Percentiles rank a stretch among this genome's conserved stretches.
These are phyloP conservation scores for Trichaptum fuscoviolaceum DNA, from an alignment of 768 basidiomycete genomes.

Conservation along the genomic window DNA sequence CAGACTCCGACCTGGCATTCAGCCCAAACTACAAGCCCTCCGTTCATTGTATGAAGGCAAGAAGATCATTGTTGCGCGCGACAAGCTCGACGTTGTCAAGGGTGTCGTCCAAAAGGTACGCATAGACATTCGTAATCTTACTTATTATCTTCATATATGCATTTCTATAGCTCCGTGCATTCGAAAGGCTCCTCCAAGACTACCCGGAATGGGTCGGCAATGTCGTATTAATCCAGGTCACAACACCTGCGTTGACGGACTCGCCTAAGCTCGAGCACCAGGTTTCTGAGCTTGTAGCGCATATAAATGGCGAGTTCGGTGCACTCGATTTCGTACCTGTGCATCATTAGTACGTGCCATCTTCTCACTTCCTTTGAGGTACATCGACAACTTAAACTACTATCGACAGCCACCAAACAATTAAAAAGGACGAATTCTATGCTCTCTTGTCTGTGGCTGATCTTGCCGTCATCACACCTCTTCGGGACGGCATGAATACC, in stretches of 20 bases:
- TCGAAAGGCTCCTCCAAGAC: constrained; percentile 87
- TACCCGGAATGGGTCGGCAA: constrained; percentile 96
- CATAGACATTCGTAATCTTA: constrained; percentile 2
- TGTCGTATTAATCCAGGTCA: constrained; percentile 86
- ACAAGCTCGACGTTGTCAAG: constrained; percentile 98
- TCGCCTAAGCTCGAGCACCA: constrained; percentile 91
- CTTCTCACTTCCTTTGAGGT: constrained; percentile 6
- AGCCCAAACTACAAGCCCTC: constrained; percentile 86
- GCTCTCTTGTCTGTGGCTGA: constrained; percentile 91
- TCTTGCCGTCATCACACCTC: constrained; percentile 89
- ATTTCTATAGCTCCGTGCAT: constrained; percentile 71
- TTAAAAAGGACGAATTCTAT: constrained; percentile 98
- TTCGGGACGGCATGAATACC: constrained; percentile 99
- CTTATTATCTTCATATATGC: background rate
- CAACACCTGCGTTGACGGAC: constrained; percentile 87
- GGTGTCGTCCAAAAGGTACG: constrained; percentile 90
- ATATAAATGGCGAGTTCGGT: constrained; percentile 95
- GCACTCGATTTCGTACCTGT: constrained; percentile 93
- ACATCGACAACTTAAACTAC: constrained; percentile 1
- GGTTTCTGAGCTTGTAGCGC: constrained; percentile 88
- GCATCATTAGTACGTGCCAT: constrained; percentile 85
- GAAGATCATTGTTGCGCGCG: constrained; percentile 96
- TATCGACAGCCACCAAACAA: constrained; percentile 76
- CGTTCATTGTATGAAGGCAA: constrained; percentile 86
- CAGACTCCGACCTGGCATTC: constrained; percentile 71